Evolutionary conservation across 805 yeast genomes (phyloP).

Genomic region (Ogataea wickerhamii): DNA sequence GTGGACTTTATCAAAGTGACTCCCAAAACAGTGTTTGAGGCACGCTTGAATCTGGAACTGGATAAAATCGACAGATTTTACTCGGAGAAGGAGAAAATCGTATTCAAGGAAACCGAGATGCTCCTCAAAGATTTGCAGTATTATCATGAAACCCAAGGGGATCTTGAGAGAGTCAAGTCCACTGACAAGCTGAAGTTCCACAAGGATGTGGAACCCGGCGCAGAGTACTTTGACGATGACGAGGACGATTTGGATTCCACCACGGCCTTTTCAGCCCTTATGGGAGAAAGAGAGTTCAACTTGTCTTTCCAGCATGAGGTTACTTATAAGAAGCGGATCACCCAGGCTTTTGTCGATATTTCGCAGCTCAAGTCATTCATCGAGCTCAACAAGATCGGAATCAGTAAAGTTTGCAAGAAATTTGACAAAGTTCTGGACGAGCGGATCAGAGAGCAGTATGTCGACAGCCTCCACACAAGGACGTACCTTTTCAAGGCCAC

Average conservation of each 20-base stretch:
- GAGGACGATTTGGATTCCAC: constrained; percentile 35
- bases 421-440: constrained; percentile 50
- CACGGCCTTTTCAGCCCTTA: constrained; percentile 44
- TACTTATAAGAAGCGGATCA: constrained; percentile 43
- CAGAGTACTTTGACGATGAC: constrained; percentile 33
- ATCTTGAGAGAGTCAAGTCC: constrained; percentile 23
- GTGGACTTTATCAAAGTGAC: constrained; percentile 28
- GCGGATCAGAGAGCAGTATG: constrained; percentile 39
- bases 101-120: constrained; percentile 42
- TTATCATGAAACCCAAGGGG: constrained; percentile 26
- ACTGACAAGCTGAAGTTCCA: constrained; percentile 20
- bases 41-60: constrained; percentile 46
- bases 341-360: constrained; percentile 41
- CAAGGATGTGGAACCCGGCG: constrained; percentile 16
- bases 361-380: constrained; percentile 48
- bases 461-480: constrained; percentile 24
- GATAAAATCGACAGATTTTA: constrained; percentile 52
- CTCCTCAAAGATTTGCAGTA: constrained; percentile 46
- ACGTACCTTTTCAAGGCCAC: constrained; percentile 37
- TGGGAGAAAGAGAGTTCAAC: constrained; percentile 47
- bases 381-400: constrained; percentile 51
- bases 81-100: constrained; percentile 41
- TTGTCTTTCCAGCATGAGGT: constrained; percentile 48
- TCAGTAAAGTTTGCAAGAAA: constrained; percentile 50
- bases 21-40: constrained; percentile 43